A percentile compares a stretch with the other conserved stretches of the same genome.
Conservation (phyloP, 176 grass and related monocot genomes). For the Miscanthus lutarioriparius region DNA sequence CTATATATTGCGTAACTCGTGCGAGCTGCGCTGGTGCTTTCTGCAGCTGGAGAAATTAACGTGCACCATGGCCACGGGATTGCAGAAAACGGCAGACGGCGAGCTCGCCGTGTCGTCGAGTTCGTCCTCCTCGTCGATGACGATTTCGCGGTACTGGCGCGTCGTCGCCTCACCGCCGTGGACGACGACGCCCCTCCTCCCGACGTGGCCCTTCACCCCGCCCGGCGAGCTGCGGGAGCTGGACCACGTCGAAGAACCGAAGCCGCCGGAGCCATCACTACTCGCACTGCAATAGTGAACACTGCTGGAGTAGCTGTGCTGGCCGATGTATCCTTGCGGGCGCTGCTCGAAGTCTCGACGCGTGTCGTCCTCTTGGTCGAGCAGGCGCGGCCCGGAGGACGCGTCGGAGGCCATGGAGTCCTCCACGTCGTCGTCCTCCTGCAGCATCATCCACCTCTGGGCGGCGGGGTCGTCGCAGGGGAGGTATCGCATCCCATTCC, state of each 20-base stretch:
- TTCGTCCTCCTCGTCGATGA: neutral
- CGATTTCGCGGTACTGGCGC: neutral
- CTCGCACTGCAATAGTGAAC: neutral
- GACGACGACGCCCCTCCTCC: neutral
- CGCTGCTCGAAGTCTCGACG: neutral
- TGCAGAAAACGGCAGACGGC: neutral
- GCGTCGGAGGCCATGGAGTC: constrained; percentile 91
- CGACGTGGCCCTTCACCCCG: neutral
- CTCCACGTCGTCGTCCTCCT: constrained; percentile 47
- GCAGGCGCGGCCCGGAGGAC: constrained; percentile 49
- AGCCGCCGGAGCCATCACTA: neutral
- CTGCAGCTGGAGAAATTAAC: neutral
- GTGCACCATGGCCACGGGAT: neutral
- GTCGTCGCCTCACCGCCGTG: neutral
- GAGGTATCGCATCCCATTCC: neutral
- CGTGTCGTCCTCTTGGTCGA: neutral
- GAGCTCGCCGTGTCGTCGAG: constrained; percentile 52
- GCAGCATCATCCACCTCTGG: neutral
- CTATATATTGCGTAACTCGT: neutral
- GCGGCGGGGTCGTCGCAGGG: neutral
- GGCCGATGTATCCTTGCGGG: neutral
- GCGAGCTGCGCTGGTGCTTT: neutral
- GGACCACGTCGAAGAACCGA: constrained; percentile 2
- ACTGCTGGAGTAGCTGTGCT: neutral
- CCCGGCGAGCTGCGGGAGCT: neutral